Base-by-base conservation (phyloP, 2,329 filamentous ascomycete species). In the Xylaria polymorpha region DNA sequence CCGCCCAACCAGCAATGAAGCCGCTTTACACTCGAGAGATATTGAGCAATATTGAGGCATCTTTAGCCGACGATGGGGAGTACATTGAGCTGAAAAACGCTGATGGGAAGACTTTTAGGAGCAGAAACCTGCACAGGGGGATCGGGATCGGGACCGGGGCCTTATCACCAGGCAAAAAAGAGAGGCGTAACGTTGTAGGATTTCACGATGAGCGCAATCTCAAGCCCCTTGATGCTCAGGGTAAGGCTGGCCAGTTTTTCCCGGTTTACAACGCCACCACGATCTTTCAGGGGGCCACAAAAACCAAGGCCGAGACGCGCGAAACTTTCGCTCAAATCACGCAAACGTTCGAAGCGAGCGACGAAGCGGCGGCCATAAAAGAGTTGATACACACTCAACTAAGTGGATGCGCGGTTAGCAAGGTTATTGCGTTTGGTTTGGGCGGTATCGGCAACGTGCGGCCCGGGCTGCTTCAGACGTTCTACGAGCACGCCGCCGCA, bases 371-470 rank as follows among this genome's bases (percentile, higher is more conserved):
- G 2, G 61, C 46, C 18, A 12, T 65, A 5, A 10, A 29, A 2
- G 14, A 22, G 1, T 9, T 71, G 35, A 15, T 71, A 25, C 37
- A 25, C 20, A 44, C 46, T 4, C 12, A 69, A 1, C n/a, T 69
- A 8, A 41, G 18, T 1, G 64, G 58, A 1, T 9, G 37, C 3
- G 9, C 22, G 1, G 55, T 74, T 2, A 10, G 69, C 44, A 74
- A 74, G 22, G 63, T 75, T 12, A 58, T 74, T 3, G 65, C 20
- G 0, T 75, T 75, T 56, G 72, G 71, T 1, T 37, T 67, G 0
- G 73, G 73, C 8, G 15, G 15, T 15, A 9, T 18, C 10, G 14
- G 18, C 4, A 12, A 3, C 5, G 39, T n/a, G 4, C 6, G 14
- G 7, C 3, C 4, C 2, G 44, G 15, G 20, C 6, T 2, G 14